A percentile compares a stretch with the other conserved stretches of the same genome.
Evolutionary conservation across 306 rosid species (phyloP).

Genomic region (Pachyrhizus erosus): DNA sequence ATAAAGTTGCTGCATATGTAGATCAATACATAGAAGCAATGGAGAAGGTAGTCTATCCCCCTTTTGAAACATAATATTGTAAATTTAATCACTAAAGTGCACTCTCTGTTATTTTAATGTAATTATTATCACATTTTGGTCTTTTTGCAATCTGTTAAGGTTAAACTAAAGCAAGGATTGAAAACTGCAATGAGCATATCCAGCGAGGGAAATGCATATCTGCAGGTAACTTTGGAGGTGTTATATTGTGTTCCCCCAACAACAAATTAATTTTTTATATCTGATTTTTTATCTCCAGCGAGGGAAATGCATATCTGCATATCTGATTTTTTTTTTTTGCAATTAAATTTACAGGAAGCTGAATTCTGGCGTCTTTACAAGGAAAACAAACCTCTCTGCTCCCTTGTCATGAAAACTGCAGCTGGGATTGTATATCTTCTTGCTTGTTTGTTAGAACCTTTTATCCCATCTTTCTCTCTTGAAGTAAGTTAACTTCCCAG

Average conservation of each 20-base stretch:
- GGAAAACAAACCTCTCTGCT: conserved; percentile 72
- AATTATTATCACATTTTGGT: conserved; percentile 35
- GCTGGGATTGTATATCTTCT: conserved; percentile 87
- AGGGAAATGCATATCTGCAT: too few relatives aligned
- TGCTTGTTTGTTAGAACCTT: conserved; percentile 89
- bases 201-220: conserved; percentile 83
- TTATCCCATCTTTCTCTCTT: conserved; percentile 82
- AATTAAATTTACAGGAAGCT: conserved; percentile 62
- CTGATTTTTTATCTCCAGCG: too few relatives aligned
- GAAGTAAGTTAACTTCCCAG: conserved; percentile 60
- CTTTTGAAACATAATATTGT: conserved; percentile 24
- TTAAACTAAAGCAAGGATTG: conserved; percentile 92
- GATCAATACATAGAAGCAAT: conserved; percentile 86
- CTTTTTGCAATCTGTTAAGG: conserved; percentile 56
- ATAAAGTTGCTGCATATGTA: conserved; percentile 66
- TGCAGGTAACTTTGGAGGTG: conserved; percentile 65
- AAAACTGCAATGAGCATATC: conserved; percentile 90
- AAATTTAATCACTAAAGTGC: conserved; percentile 16
- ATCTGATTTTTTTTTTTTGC: conserved; percentile 3
- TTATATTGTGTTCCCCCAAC: neutral
- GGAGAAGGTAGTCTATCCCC: conserved; percentile 79
- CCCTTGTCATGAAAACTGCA: conserved; percentile 86
- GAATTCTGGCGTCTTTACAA: conserved; percentile 93
- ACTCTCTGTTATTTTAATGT: neutral
- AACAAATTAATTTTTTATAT: neutral